Conservation (phyloP, 192 early-diverging fungal species). For the Mortierella hygrophila region DNA sequence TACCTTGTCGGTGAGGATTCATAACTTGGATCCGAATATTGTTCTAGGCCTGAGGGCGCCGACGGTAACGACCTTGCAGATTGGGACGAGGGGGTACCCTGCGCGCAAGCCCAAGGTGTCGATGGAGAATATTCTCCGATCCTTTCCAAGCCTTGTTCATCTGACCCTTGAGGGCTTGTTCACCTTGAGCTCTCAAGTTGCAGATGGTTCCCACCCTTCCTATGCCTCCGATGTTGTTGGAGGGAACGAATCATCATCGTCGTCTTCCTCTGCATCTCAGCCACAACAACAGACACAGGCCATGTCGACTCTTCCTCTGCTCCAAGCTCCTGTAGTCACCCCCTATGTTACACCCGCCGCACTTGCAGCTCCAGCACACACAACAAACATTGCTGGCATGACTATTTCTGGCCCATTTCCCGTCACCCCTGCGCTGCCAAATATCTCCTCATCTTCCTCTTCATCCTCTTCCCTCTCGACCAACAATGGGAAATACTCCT, state of each 20-base stretch:
- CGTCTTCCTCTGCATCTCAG: background rate
- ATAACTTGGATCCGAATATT: slow-evolving; percentile 39
- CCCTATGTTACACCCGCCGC: background rate
- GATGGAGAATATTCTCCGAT: slow-evolving; percentile 40
- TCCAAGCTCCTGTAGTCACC: background rate
- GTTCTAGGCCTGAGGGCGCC: slow-evolving; percentile 16
- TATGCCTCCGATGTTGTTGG: background rate
- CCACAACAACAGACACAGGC: slow-evolving; percentile 5
- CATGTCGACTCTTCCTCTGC: background rate
- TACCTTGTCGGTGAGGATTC: slow-evolving; percentile 32
- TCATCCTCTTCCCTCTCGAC: background rate
- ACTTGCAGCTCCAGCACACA: background rate
- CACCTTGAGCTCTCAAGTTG: slow-evolving; percentile 19
- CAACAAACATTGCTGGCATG: slow-evolving; percentile 3
- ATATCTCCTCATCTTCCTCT: background rate
- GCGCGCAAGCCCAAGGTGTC: slow-evolving; percentile 26
- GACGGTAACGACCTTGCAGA: slow-evolving; percentile 26
- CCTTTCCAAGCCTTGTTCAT: slow-evolving; percentile 34
- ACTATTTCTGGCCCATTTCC: slow-evolving; percentile 17
- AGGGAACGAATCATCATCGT: slow-evolving; percentile 1
- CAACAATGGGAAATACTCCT: too few relatives aligned
- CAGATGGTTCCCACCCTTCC: background rate
- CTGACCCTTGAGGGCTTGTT: slow-evolving; percentile 38
- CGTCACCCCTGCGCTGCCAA: background rate
- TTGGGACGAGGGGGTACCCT: slow-evolving; percentile 38